Percentiles rank a stretch among this genome's conserved stretches.
Evolutionary conservation across 306 rosid species (phyloP).

Genomic region (Arachis hypogaea): DNA sequence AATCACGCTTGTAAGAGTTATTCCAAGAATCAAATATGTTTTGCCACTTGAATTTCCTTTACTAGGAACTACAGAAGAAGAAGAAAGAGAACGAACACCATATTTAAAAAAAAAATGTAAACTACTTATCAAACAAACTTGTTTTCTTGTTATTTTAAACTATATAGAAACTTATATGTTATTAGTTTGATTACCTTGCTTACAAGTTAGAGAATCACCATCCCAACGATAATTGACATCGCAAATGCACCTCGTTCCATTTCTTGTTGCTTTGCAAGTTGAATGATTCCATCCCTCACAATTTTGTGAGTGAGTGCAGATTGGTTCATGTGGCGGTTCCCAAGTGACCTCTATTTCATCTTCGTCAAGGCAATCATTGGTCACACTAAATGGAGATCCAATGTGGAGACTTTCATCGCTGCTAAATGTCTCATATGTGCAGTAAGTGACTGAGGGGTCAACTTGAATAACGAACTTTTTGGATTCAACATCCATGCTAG

Average conservation of each 20-base stretch:
- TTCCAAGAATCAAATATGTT: neutral
- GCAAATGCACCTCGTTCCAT: slow-evolving; percentile 43
- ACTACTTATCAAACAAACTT: too few species aligned
- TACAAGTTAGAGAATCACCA: neutral
- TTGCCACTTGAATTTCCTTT: neutral
- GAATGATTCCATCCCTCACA: slow-evolving; percentile 45
- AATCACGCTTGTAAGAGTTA: neutral
- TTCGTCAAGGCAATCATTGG: neutral
- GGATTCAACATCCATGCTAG: neutral
- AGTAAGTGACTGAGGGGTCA: too few species aligned
- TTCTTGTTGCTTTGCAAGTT: slow-evolving; percentile 23
- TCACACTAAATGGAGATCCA: neutral
- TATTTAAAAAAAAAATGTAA: neutral
- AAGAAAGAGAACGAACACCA: neutral
- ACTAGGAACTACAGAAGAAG: slow-evolving; percentile 5
- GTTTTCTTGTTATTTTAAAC: too few species aligned
- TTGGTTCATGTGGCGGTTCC: slow-evolving; percentile 29
- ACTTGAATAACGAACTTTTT: slow-evolving; percentile 28
- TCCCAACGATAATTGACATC: slow-evolving; percentile 18
- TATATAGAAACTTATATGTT: too few species aligned
- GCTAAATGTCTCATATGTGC: neutral
- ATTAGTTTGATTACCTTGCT: neutral
- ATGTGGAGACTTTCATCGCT: neutral
- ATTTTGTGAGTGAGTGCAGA: slow-evolving; percentile 9
- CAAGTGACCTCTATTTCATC: slow-evolving; percentile 23